A percentile compares a stretch with the other conserved stretches of the same genome.
Conservation (phyloP, 2,329 filamentous ascomycete genomes). For the Hypoxylon sp. region DNA sequence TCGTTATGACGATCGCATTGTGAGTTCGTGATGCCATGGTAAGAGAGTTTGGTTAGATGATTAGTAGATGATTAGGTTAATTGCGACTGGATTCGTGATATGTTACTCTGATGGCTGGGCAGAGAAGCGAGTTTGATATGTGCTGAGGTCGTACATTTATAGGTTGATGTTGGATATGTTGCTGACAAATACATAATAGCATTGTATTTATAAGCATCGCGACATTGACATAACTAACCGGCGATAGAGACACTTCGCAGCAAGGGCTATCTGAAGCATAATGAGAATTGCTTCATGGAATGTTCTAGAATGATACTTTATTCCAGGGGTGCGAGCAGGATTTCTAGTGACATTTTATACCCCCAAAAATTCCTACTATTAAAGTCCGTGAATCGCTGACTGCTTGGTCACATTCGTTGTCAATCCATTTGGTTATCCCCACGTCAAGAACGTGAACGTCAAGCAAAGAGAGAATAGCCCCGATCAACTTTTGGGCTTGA, state of each 20-base stretch:
- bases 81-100: background rate
- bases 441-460: background rate
- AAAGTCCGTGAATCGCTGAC: conserved; percentile 9
- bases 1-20: conserved; percentile 43
- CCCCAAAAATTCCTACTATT: conserved; percentile 14
- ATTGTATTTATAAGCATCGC: background rate
- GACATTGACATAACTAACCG: background rate
- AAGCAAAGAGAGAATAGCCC: conserved; percentile 24
- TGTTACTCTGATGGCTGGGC: background rate
- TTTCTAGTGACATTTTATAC: background rate
- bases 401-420: conserved; percentile 10
- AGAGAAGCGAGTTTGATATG: background rate
- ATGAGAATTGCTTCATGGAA: background rate
- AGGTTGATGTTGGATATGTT: background rate
- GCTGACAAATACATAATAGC: background rate
- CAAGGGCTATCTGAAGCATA: background rate
- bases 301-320: no score
- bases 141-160: background rate
- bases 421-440: background rate
- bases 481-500: conserved; percentile 13
- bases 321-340: no score
- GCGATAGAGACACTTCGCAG: no score
- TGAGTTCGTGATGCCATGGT: conserved; percentile 44
- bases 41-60: background rate
- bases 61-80: background rate